Evolutionary conservation across 805 yeast species (phyloP).

Genomic region (Wickerhamomyces strasburgensis): DNA sequence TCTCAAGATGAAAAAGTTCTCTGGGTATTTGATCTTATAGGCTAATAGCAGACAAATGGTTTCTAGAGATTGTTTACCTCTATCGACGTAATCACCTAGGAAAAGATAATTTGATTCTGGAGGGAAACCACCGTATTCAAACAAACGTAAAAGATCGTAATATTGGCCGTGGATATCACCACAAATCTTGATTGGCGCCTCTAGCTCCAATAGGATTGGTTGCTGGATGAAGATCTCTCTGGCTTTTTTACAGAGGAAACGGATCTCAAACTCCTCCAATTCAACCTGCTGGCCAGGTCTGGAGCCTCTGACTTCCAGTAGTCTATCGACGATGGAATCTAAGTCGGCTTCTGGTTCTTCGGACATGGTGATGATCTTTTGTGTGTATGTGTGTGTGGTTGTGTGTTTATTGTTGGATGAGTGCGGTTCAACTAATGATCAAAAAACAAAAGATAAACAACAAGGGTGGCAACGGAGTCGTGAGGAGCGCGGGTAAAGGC

Average conservation of each 20-base stretch:
- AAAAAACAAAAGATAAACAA: too few species aligned
- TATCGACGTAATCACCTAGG: slow-evolving; percentile 95
- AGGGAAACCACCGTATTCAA: slow-evolving; percentile 98
- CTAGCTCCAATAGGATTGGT: slow-evolving; percentile 90
- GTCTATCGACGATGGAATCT: slow-evolving; percentile 94
- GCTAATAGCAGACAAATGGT: slow-evolving; percentile 92
- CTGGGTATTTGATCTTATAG: slow-evolving; percentile 96
- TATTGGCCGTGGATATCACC: slow-evolving; percentile 99
- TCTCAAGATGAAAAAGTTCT: slow-evolving; percentile 91
- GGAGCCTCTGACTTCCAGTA: slow-evolving; percentile 95
- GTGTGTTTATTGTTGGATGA: slow-evolving; percentile 1
- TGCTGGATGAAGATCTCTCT: slow-evolving; percentile 97
- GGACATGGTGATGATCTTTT: slow-evolving; percentile 25
- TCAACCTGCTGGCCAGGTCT: slow-evolving; percentile 98
- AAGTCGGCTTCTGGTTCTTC: slow-evolving; percentile 79
- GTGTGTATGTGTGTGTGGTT: slow-evolving; percentile 5
- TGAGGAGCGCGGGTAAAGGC: too few species aligned
- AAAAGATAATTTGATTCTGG: slow-evolving; percentile 97
- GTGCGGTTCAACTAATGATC: too few species aligned
- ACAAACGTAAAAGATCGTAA: slow-evolving; percentile 89
- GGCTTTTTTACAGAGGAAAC: slow-evolving; percentile 94
- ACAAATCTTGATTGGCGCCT: slow-evolving; percentile 93
- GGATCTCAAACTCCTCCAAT: slow-evolving; percentile 88
- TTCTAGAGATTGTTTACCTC: slow-evolving; percentile 96
- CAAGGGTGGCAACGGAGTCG: too few species aligned